Conservation (phyloP, 371 early-diverging fungal species). For the Conidiobolus incongruus region DNA sequence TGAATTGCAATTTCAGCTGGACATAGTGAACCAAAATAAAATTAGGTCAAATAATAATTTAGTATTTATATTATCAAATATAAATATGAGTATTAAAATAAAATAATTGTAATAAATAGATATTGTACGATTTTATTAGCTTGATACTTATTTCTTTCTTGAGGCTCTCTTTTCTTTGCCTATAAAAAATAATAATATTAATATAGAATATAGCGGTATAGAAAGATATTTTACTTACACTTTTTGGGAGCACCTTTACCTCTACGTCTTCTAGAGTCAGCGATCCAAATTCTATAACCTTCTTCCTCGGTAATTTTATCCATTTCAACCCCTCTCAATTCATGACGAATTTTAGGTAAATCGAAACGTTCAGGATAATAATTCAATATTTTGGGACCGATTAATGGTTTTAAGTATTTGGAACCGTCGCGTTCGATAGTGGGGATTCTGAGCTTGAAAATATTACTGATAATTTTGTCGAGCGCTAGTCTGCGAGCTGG, state of each 20-base stretch:
- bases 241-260: conserved; percentile 6
- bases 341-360: not conserved
- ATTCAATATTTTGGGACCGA: not conserved
- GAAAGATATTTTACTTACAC: not conserved
- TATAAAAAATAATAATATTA: no score
- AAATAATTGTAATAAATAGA: no score
- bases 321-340: not conserved
- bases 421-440: not conserved
- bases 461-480: not conserved
- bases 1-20: no score
- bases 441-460: not conserved
- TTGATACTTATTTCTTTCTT: no score
- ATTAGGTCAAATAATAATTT: no score
- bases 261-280: not conserved
- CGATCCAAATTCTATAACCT: conserved; percentile 1
- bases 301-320: conserved; percentile 1
- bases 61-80: no score
- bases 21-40: no score
- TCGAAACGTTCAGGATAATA: conserved; percentile 3
- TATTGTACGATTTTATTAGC: no score
- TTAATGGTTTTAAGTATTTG: conserved; percentile 2
- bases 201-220: no score
- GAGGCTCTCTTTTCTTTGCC: no score
- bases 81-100: no score
- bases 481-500: not conserved